Evolutionary conservation across 306 rosid genomes (phyloP).

Genomic region (Amphicarpaea edgeworthii): DNA sequence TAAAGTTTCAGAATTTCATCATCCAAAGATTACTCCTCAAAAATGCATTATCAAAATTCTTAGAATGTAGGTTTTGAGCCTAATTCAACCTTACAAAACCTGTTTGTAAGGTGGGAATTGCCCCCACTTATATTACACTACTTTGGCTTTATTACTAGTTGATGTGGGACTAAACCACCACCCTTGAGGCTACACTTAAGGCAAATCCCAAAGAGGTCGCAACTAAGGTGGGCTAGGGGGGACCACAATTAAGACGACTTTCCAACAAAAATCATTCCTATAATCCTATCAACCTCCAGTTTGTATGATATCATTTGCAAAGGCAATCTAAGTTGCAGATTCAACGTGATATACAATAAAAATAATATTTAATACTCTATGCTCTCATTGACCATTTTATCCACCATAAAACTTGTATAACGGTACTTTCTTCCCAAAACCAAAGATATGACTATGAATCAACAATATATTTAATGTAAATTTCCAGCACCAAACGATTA

Average conservation of each 20-base stretch:
- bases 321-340: constrained; percentile 18
- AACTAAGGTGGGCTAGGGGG: too few relatives aligned
- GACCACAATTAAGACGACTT: too few relatives aligned
- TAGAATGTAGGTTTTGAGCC: too few relatives aligned
- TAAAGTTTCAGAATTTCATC: constrained; percentile 30
- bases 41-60: constrained; percentile 15
- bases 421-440: neutral
- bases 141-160: too few relatives aligned
- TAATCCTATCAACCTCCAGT: constrained; percentile 30
- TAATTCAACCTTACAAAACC: too few relatives aligned
- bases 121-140: too few relatives aligned
- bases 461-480: constrained; percentile 20
- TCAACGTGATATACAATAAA: constrained; percentile 30
- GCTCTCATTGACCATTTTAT: neutral
- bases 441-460: neutral
- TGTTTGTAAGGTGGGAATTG: too few relatives aligned
- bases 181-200: too few relatives aligned
- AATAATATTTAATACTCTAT: constrained; percentile 27
- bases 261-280: neutral
- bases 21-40: constrained; percentile 14
- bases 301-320: constrained; percentile 22
- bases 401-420: neutral
- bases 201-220: too few relatives aligned
- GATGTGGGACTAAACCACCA: too few relatives aligned
- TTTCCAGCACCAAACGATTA: constrained; percentile 29